Conservation (phyloP, 2,329 filamentous ascomycete genomes). For the Cercospora nicotianae region DNA sequence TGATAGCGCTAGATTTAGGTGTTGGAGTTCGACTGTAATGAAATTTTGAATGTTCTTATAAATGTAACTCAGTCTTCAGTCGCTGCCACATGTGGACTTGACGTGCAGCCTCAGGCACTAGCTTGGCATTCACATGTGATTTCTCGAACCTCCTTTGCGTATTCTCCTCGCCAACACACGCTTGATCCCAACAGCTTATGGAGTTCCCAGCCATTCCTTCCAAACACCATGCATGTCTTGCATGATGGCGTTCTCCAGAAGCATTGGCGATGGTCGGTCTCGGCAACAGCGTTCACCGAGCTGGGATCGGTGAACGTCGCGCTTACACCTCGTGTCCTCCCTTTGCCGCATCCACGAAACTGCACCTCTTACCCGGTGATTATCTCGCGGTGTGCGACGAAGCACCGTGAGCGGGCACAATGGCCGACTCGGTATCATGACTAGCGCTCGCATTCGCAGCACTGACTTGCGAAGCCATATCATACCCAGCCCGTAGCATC, state of each 20-base stretch:
- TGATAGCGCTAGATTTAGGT: not conserved
- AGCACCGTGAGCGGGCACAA: not conserved
- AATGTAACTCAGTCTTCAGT: not conserved
- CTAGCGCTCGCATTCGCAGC: not conserved
- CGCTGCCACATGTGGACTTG: too few species aligned
- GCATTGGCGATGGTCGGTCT: not conserved
- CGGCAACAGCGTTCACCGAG: constrained; percentile 1
- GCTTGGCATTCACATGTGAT: not conserved
- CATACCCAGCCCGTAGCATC: not conserved
- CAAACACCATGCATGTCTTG: not conserved
- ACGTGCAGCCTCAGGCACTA: not conserved
- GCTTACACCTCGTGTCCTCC: not conserved
- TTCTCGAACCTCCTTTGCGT: not conserved
- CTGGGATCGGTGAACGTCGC: not conserved
- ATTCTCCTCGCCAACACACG: not conserved
- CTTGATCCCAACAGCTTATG: not conserved
- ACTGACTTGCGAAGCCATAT: not conserved
- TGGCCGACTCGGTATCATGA: not conserved
- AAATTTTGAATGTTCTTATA: not conserved
- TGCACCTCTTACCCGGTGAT: not conserved
- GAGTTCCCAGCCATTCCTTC: not conserved
- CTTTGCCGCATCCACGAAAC: not conserved
- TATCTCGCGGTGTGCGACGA: not conserved
- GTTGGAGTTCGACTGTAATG: not conserved
- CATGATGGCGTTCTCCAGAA: not conserved